phyloP scores from a whole-genome alignment of 495 filamentous ascomycete genomes.

The Hypoxylon fuscum region DNA sequence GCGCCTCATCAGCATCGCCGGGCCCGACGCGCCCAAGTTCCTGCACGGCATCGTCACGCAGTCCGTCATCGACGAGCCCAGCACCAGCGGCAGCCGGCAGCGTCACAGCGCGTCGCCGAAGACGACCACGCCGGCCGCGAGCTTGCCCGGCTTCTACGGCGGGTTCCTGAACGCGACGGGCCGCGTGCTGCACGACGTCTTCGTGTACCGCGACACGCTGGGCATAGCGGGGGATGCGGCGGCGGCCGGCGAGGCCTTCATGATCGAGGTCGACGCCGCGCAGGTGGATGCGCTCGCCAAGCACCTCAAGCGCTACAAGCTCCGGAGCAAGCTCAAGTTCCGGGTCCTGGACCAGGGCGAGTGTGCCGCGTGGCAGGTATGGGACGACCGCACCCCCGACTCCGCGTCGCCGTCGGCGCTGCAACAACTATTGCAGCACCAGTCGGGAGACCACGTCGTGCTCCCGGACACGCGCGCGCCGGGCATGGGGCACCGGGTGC shows the following conservation, averaged over 20 bases:
- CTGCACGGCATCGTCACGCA: conserved; percentile 87
- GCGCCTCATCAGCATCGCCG: conserved; percentile 78
- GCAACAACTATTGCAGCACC: background rate
- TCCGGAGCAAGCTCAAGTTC: conserved; percentile 80
- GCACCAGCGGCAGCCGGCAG: background rate
- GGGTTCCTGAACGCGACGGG: conserved; percentile 89
- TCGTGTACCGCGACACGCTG: conserved; percentile 74
- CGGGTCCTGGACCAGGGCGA: conserved; percentile 70
- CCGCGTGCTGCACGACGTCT: conserved; percentile 85
- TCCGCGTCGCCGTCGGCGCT: conserved; percentile 18
- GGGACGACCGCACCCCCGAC: conserved; percentile 53
- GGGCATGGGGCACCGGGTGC: conserved; percentile 69
- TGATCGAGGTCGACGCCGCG: conserved; percentile 81
- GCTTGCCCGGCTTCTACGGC: conserved; percentile 68
- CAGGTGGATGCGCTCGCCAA: conserved; percentile 67
- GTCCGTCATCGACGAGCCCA: conserved; percentile 62
- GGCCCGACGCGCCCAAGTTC: conserved; percentile 80
- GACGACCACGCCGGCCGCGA: background rate
- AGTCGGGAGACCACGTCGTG: conserved; percentile 44
- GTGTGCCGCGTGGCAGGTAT: conserved; percentile 71
- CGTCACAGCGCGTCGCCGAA: conserved; percentile 30
- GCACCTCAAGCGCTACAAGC: conserved; percentile 83
- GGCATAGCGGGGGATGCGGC: conserved; percentile 36
- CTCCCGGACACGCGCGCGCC: conserved; percentile 72
- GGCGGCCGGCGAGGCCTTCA: conserved; percentile 64